Evolutionary conservation across 257 asterid genomes (phyloP), one percentile per base, ranked within the genome.

Genomic region (Phtheirospermum japonicum): DNA sequence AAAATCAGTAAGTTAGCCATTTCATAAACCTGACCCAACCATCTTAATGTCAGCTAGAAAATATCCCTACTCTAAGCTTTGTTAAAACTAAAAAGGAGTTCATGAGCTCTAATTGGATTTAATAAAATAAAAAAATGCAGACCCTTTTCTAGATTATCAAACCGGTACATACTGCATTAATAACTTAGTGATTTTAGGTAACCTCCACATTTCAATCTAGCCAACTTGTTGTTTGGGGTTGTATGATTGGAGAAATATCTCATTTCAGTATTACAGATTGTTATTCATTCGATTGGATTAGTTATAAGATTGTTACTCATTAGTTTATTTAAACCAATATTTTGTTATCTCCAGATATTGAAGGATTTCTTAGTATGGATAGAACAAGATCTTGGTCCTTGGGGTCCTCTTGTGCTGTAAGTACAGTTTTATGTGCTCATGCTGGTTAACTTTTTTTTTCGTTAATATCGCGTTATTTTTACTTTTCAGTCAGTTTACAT

Each of bases 371-470:
- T 93, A 71, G 48, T 78, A 66, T 93, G 97, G 97, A 80, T 93
- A 67, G 85, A 93, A 64, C 78, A 81, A 51, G 97, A 93, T 79
- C 99, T 93, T 75, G 99, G 99, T 69, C 89, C 95, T 67, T 93
- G 99, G 99, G 99, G 97, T 69, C 99, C 99, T 77, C 74, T 93
- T 60, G 97, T 82, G 72, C 77, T 93, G 99, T 93, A 84, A 85
- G 97, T 83, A 52, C 49, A 66, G 13, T 71, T 70, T 65, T 59
- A 30, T 68, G 52, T 63, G 12, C 20, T 40, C 48, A 9, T 31
- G 7, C 48, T 30, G 13, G 42, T 54, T n/a, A n/a, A n/a, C n/a
- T n/a, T n/a, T n/a, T n/a, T n/a, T n/a, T n/a, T n/a, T n/a, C n/a
- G n/a, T n/a, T n/a, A n/a, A n/a, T n/a, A n/a, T n/a, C n/a, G n/a